A percentile compares a stretch with the other conserved stretches of the same genome.
Conservation (phyloP, 768 basidiomycete genomes). For the Rubroboletus satanas region DNA sequence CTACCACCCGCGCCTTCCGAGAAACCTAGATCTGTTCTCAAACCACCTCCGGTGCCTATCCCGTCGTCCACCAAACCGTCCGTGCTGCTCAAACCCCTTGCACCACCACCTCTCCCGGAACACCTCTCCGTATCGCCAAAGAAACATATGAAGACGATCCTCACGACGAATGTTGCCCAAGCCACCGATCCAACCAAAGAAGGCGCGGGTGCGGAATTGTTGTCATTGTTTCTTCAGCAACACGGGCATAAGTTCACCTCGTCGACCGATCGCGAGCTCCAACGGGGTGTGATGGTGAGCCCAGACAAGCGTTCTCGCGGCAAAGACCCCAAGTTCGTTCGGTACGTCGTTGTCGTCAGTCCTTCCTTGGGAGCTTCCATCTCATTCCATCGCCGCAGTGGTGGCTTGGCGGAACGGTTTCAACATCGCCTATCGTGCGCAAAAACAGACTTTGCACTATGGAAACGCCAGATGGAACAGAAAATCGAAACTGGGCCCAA, state of each 20-base stretch:
- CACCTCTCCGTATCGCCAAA: slow-evolving; percentile 19
- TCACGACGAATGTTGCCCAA: slow-evolving; percentile 48
- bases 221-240: slow-evolving; percentile 52
- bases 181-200: slow-evolving; percentile 53
- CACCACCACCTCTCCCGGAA: slow-evolving; percentile 27
- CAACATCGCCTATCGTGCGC: slow-evolving; percentile 40
- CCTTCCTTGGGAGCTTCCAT: neutral
- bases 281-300: slow-evolving; percentile 54
- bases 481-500: slow-evolving; percentile 28
- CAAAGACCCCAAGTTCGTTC: slow-evolving; percentile 43
- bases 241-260: slow-evolving; percentile 37
- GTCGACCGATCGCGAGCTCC: slow-evolving; percentile 35
- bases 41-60: slow-evolving; percentile 27
- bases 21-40: slow-evolving; percentile 24
- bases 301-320: slow-evolving; percentile 50
- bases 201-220: slow-evolving; percentile 45
- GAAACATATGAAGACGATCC: slow-evolving; percentile 46
- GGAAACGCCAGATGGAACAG: slow-evolving; percentile 50
- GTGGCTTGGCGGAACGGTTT: slow-evolving; percentile 52
- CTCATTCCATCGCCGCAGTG: slow-evolving; percentile 32
- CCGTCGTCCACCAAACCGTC: slow-evolving; percentile 9
- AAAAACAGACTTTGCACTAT: slow-evolving; percentile 46
- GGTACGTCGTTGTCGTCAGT: slow-evolving; percentile 35
- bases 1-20: slow-evolving; percentile 6
- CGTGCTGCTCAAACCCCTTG: slow-evolving; percentile 22